phyloP scores from a whole-genome alignment of 192 early-diverging fungal species.

The Umbelopsis ramanniana region DNA sequence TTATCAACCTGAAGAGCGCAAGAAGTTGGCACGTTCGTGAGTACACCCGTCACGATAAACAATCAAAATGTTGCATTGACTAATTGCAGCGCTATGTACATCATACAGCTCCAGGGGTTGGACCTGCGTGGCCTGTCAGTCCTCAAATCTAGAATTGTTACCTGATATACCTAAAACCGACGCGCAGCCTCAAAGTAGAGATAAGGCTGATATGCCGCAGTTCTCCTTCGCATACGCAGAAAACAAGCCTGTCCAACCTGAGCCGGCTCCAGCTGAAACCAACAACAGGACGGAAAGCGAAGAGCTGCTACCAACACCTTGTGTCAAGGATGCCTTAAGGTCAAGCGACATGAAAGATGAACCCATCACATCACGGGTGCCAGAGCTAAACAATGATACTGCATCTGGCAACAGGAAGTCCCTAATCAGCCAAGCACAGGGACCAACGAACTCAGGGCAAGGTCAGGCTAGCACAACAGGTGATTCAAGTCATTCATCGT shows the following conservation, averaged over 20 bases:
- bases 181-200: not conserved
- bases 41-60: not conserved
- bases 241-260: not conserved
- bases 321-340: not conserved
- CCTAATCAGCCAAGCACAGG: not conserved
- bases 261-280: not conserved
- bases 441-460: not conserved
- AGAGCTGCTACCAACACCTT: not conserved
- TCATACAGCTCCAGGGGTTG: constrained; percentile 43
- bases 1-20: constrained; percentile 68
- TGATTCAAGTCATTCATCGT: not conserved
- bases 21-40: constrained; percentile 61
- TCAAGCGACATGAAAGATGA: not conserved
- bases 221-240: constrained; percentile 5
- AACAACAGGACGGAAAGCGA: not conserved
- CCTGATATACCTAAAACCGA: constrained; percentile 32
- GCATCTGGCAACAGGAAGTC: not conserved
- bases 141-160: constrained; percentile 39
- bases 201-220: not conserved
- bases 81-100: not conserved
- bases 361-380: not conserved
- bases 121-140: constrained; percentile 40
- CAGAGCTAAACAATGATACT: not conserved
- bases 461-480: not conserved
- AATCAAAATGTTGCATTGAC: not conserved